Evolutionary conservation across 2,329 filamentous ascomycete genomes (phyloP), one percentile per base, ranked within the genome.

Genomic region (Aspergillus sp.): DNA sequence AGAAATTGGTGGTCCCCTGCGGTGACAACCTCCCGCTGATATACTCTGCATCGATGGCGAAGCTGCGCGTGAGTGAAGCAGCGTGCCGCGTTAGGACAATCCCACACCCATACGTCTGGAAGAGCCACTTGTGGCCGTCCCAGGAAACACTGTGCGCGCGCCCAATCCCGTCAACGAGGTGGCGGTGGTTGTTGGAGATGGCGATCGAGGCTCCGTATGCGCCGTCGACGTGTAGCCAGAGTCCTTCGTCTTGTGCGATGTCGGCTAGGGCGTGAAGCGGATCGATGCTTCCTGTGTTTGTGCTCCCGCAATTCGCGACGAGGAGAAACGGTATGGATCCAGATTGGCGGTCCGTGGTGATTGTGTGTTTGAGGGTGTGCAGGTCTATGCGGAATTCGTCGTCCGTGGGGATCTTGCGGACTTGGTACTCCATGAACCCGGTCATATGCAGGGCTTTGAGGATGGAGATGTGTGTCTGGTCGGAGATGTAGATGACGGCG

Each of bases 51-150:
- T 59, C 56, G 9, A 55, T 54, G 31, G 43, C 39, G 31, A 69
- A 69, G 43, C 61, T 66, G 4, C 50, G 40, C 3, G 12, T 11
- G 6, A 66, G 57, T 6, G 46, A 37, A 2, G 11, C 8, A 4
- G 39, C 51, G 14, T 69, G 41, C 1, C 63, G 59, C 2, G 63
- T 53, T 0, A 70, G 53, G 2, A 66, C 43, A 14, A 68, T 61
- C 1, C 67, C 68, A 52, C 66, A 70, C 2, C 64, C 65, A 48
- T 68, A 64, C 11, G 63, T 66, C 44, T 66, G 64, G 35, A 68
- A 67, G 1, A 66, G 56, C 64, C 65, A 67, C 39, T 68, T 68
- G 46, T 67, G 66, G 2, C 60, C 66, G 53, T 68, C 66, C 66
- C 65, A 68, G 2, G 66, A 56, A 9, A 70, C 52, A 48, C 64